phyloP scores from a whole-genome alignment of 1,139 yeast genomes.

The Nadsonia starkeyi-henricii region DNA sequence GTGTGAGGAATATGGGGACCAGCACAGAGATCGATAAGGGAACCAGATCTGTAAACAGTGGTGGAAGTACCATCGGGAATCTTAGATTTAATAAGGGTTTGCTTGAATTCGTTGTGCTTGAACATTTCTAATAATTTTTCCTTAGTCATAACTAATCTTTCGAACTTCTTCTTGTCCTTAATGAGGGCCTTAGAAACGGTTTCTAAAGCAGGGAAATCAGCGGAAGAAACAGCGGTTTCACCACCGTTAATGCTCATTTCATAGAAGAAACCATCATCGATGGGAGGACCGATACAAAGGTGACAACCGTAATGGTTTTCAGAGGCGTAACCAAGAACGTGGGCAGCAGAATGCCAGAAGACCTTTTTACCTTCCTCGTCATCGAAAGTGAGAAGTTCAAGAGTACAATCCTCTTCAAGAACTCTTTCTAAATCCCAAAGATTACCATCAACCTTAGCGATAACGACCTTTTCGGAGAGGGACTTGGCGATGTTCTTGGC shows the following conservation, averaged over 20 bases:
- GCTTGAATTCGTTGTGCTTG: constrained; percentile 89
- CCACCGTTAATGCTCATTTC: constrained; percentile 85
- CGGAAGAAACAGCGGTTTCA: constrained; percentile 60
- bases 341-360: constrained; percentile 99
- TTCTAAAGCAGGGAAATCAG: constrained; percentile 78
- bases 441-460: constrained; percentile 78
- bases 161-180: constrained; percentile 93
- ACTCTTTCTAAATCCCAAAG: constrained; percentile 97
- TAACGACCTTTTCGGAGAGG: constrained; percentile 75
- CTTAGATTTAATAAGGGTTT: constrained; percentile 71
- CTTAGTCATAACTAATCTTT: constrained; percentile 83
- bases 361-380: constrained; percentile 85
- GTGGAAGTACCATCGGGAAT: constrained; percentile 93
- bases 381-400: constrained; percentile 72
- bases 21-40: constrained; percentile 89
- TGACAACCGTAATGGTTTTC: constrained; percentile 95
- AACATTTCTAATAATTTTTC: constrained; percentile 89
- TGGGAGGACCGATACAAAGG: constrained; percentile 90
- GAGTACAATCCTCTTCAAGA: constrained; percentile 52
- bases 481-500: constrained; percentile 80
- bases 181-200: constrained; percentile 80
- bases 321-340: constrained; percentile 94
- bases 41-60: constrained; percentile 97
- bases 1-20: constrained; percentile 99
- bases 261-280: constrained; percentile 94